phyloP scores from a whole-genome alignment of 306 rosid genomes.

The Castanea crenata region DNA sequence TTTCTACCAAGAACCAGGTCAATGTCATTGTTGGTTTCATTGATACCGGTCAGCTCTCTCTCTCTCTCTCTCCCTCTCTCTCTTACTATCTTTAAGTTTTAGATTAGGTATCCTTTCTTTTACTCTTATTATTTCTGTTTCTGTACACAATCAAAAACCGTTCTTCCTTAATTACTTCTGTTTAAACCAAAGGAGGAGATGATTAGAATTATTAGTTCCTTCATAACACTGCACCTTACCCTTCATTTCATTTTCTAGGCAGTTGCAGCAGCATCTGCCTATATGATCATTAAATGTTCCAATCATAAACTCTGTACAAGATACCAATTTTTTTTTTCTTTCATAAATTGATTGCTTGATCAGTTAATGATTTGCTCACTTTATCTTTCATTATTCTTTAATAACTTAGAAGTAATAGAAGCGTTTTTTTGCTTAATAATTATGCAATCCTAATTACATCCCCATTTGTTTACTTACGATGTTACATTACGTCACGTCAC shows the following conservation, averaged over 20 bases:
- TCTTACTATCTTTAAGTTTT: background rate
- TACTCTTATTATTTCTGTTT: slow-evolving; percentile 11
- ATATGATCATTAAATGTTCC: background rate
- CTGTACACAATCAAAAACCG: slow-evolving; percentile 3
- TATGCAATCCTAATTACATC: background rate
- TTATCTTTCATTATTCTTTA: background rate
- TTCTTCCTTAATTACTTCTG: slow-evolving; percentile 8
- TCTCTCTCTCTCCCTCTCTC: too few species aligned
- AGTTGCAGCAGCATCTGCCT: background rate
- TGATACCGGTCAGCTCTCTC: slow-evolving; percentile 54
- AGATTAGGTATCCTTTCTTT: background rate
- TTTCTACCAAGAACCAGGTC: slow-evolving; percentile 57
- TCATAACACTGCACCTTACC: slow-evolving; percentile 2
- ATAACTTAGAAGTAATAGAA: background rate
- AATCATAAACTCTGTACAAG: background rate
- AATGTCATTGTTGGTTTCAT: slow-evolving; percentile 70
- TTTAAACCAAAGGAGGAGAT: background rate
- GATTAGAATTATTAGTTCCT: slow-evolving; percentile 14
- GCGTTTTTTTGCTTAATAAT: background rate
- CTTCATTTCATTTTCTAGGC: slow-evolving; percentile 17
- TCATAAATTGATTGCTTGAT: background rate
- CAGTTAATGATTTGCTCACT: background rate
- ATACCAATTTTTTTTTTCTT: background rate
- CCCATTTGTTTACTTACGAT: background rate
- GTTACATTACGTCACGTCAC: too few species aligned